Percentiles rank a stretch among this genome's conserved stretches.
phyloP scores from a whole-genome alignment of 805 yeast species.

The Grigorovia jiainica region DNA sequence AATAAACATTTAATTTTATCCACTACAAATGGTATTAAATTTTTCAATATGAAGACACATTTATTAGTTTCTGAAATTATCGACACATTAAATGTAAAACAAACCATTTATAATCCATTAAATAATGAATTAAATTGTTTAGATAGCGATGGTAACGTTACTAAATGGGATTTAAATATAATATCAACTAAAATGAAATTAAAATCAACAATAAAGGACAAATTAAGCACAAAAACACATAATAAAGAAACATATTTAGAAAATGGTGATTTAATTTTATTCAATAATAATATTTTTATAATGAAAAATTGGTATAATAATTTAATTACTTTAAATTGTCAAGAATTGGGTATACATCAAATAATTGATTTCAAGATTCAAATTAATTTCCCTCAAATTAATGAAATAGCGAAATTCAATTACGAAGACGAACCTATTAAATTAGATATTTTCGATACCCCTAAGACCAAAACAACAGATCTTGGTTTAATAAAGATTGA shows the following conservation, averaged over 20 bases:
- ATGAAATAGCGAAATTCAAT: no score
- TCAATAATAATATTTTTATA: neutral
- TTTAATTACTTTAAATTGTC: conserved; percentile 10
- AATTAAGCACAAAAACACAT: no score
- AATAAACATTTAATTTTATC: neutral
- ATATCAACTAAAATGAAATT: neutral
- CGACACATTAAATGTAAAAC: neutral
- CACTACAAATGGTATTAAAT: neutral
- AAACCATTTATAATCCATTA: neutral
- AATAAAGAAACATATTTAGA: neutral
- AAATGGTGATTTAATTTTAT: conserved; percentile 23
- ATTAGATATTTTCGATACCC: no score
- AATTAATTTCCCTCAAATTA: no score
- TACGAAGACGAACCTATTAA: no score
- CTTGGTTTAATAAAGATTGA: neutral
- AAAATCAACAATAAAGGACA: no score
- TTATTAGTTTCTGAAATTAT: neutral
- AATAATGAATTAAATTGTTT: conserved; percentile 1
- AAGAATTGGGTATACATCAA: conserved; percentile 21
- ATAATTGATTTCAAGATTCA: conserved; percentile 12
- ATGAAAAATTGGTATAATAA: conserved; percentile 3
- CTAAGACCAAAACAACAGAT: neutral
- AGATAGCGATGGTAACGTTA: conserved; percentile 5
- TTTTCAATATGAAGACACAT: neutral
- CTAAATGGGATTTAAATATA: conserved; percentile 19